These are phyloP conservation scores for Ostreobium quekettii DNA, from an alignment of 139 green algal genomes.

Conservation along the genomic window DNA sequence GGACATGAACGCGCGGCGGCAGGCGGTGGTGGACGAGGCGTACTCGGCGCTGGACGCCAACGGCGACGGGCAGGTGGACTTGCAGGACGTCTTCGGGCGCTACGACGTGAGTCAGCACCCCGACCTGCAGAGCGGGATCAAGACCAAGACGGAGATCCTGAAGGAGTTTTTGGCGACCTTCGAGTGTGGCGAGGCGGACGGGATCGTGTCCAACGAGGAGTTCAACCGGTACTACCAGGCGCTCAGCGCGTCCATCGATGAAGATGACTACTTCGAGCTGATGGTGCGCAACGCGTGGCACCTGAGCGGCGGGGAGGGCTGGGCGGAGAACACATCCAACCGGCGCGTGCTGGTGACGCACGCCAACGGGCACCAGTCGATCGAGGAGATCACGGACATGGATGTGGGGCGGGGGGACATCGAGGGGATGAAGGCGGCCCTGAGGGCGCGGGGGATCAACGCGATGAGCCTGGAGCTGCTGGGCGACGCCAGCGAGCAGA, in stretches of 20 bases:
- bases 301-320: conserved; percentile 39
- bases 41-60: conserved; percentile 32
- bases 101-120: conserved; percentile 40
- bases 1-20: conserved; percentile 30
- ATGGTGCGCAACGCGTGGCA: conserved; percentile 44
- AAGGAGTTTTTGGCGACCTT: conserved; percentile 39
- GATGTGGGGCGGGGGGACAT: conserved; percentile 32
- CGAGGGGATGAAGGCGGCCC: conserved; percentile 29
- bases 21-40: conserved; percentile 33
- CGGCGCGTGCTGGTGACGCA: conserved; percentile 43
- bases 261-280: conserved; percentile 55
- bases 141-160: conserved; percentile 33
- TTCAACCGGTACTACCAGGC: conserved; percentile 44
- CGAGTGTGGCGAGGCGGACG: conserved; percentile 36
- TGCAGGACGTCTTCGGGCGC: conserved; percentile 32
- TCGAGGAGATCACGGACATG: conserved; percentile 41
- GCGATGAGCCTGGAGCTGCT: conserved; percentile 3
- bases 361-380: conserved; percentile 19
- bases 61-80: conserved; percentile 29
- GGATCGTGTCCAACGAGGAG: conserved; percentile 37
- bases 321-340: conserved; percentile 40
- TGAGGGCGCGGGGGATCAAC: conserved; percentile 32
- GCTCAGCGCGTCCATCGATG: conserved; percentile 34
- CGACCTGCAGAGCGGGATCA: conserved; percentile 36
- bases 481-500: not conserved